Base-by-base conservation (phyloP, 2,329 filamentous ascomycete genomes). In the Ambrosiella xylebori region DNA sequence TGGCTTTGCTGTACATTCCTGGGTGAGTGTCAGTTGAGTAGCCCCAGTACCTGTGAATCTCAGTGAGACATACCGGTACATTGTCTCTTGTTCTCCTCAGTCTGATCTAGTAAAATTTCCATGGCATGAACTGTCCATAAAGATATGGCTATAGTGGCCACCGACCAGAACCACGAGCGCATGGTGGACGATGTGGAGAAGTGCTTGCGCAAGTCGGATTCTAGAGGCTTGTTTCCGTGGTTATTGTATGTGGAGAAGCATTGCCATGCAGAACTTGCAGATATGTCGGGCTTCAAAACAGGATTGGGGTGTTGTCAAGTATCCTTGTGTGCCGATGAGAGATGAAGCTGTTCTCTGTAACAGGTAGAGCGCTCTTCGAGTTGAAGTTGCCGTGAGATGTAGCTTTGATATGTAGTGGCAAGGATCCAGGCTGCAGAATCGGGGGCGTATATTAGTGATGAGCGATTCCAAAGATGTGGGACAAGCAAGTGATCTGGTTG, bases 1-100 rank as follows among this genome's bases (percentile, higher is more conserved):
- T 79, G 66, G 82, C 86, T 68, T 81, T 84, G 72, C 86, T 90
- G 74, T 96, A 97, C 90, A 97, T 96, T 73, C 91, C 58, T 88
- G 74, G 76, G 74, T 45, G 12, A 37, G 11, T 40, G 12, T 50
- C 61, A 38, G 62, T 59, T 62, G 38, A 41, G 52, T 63, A 56
- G 39, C 27, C 27, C 27, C 27, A 3, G 27, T 27, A 27, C 27
- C 27, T 27, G 27, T 4, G 27, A 27, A 27, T 27, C 27, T 27
- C 15, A 7, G 35, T 40, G 54, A 7, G 8, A 15, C 58, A 45
- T 40, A 59, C 58, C 80, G 58, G 79, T 75, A 74, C 91, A 96
- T 79, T 85, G 80, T 73, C 95, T 86, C 66, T 82, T 77, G 66
- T 91, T 86, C 40, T 84, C 78, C 56, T 86, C 80, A 58, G 82